phyloP scores from a whole-genome alignment of 148 eudicot genomes.

The Cornus controversa region DNA sequence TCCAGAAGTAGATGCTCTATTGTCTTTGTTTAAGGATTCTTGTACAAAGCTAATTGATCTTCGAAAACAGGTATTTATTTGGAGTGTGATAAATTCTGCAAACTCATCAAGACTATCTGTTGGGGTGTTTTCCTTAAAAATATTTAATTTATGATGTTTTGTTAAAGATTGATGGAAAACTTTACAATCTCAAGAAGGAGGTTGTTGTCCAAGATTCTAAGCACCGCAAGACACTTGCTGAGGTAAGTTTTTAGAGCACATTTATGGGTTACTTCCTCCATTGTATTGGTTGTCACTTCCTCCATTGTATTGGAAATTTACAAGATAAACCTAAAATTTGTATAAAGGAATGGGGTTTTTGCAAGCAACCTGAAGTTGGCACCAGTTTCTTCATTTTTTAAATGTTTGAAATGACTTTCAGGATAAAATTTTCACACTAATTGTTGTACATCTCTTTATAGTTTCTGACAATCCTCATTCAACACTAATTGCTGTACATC shows the following conservation, averaged over 20 bases:
- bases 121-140: neutral
- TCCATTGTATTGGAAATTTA: neutral
- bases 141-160: constrained; percentile 17
- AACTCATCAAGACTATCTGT: neutral
- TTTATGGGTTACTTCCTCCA: neutral
- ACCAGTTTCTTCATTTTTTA: neutral
- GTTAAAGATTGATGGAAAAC: constrained; percentile 81
- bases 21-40: constrained; percentile 82
- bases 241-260: constrained; percentile 56
- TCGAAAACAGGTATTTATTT: constrained; percentile 59
- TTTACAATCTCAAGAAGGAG: constrained; percentile 74
- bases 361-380: neutral
- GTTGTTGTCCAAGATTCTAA: constrained; percentile 88
- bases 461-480: neutral
- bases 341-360: neutral
- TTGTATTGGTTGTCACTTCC: no score
- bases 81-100: constrained; percentile 1
- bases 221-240: constrained; percentile 91
- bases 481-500: neutral
- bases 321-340: neutral
- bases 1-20: constrained; percentile 89
- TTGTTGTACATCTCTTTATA: neutral
- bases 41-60: constrained; percentile 83
- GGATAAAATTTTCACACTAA: neutral
- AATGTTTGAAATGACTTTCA: neutral